phyloP scores from a whole-genome alignment of 2,329 filamentous ascomycete genomes.

The Colletotrichum sansevieriae region DNA sequence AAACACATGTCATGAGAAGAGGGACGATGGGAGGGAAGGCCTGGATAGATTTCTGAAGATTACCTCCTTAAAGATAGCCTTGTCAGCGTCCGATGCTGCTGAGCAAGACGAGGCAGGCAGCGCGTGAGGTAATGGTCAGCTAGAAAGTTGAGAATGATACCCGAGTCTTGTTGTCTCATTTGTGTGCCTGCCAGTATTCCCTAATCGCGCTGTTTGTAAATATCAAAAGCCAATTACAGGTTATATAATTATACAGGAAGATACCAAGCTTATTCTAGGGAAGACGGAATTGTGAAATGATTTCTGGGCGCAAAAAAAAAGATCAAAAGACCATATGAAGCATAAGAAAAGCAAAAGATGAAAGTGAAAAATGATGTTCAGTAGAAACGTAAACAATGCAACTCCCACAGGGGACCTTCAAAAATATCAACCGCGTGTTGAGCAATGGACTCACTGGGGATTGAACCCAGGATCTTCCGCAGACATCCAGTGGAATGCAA shows the following conservation, averaged over 20 bases:
- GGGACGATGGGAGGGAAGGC: not conserved
- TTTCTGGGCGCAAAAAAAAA: no score
- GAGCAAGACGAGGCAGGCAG: slow-evolving; percentile 18
- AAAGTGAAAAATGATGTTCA: no score
- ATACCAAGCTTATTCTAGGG: no score
- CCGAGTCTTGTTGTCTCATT: slow-evolving; percentile 49
- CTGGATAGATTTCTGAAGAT: slow-evolving; percentile 29
- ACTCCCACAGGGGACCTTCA: no score
- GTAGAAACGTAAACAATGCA: no score
- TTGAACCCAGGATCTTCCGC: slow-evolving; percentile 26
- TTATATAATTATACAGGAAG: no score
- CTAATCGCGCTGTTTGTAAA: no score
- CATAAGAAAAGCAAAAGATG: no score
- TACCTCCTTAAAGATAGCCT: slow-evolving; percentile 4
- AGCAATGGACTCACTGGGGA: slow-evolving; percentile 3
- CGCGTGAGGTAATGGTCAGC: slow-evolving; percentile 42
- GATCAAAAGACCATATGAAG: no score
- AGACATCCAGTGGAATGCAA: not conserved
- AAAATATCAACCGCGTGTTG: no score
- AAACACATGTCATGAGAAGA: slow-evolving; percentile 2
- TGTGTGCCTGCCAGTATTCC: not conserved
- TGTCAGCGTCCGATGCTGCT: slow-evolving; percentile 11
- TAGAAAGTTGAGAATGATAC: slow-evolving; percentile 53
- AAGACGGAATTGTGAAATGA: no score
- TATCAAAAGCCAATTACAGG: no score